A percentile compares a stretch with the other conserved stretches of the same genome.
Evolutionary conservation across 805 yeast genomes (phyloP).

Genomic region (Ogataea nonfermentans): DNA sequence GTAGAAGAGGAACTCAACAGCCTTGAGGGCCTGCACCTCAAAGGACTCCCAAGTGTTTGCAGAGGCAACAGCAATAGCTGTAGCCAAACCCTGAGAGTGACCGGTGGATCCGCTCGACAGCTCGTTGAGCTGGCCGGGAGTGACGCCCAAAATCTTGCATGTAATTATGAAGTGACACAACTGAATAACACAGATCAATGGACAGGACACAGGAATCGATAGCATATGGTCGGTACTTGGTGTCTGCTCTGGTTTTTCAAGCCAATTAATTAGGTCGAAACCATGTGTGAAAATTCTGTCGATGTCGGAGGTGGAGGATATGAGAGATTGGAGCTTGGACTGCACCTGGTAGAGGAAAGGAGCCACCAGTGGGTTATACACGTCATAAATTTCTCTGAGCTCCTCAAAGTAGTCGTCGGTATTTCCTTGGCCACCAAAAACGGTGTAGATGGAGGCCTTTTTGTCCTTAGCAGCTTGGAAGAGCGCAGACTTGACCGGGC

Average conservation of each 20-base stretch:
- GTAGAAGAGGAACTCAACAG: constrained; percentile 83
- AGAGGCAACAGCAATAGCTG: constrained; percentile 87
- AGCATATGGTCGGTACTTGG: constrained; percentile 88
- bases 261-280: constrained; percentile 84
- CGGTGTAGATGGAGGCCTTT: constrained; percentile 68
- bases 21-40: constrained; percentile 66
- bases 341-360: constrained; percentile 74
- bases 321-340: constrained; percentile 61
- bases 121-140: constrained; percentile 84
- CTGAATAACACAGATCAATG: constrained; percentile 95
- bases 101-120: constrained; percentile 77
- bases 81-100: constrained; percentile 88
- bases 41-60: constrained; percentile 85
- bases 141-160: constrained; percentile 75
- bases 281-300: constrained; percentile 93
- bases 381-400: constrained; percentile 76
- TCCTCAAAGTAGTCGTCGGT: constrained; percentile 97
- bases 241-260: constrained; percentile 75
- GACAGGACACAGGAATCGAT: constrained; percentile 92
- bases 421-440: constrained; percentile 99
- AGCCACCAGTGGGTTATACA: constrained; percentile 70
- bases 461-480: constrained; percentile 59
- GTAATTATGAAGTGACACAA: constrained; percentile 90
- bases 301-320: constrained; percentile 70
- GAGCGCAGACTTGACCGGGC: constrained; percentile 37